A percentile compares a stretch with the other conserved stretches of the same genome.
phyloP scores from a whole-genome alignment of 257 asterid species.

The Solanum raphanifolium region DNA sequence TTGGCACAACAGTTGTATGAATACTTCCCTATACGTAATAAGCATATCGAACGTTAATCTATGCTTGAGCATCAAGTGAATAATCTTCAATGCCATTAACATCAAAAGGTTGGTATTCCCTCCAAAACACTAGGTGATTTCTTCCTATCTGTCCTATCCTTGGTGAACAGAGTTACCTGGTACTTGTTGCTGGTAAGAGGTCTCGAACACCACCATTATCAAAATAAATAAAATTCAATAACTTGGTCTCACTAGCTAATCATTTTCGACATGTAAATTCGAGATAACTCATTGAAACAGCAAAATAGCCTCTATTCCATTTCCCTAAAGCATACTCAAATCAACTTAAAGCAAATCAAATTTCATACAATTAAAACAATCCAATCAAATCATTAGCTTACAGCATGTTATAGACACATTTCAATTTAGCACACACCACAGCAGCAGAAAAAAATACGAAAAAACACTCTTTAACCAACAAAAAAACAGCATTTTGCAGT shows the following conservation, averaged over 20 bases:
- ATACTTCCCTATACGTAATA: slow-evolving; percentile 54
- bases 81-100: slow-evolving; percentile 22
- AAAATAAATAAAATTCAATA: neutral
- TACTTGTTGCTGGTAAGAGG: neutral
- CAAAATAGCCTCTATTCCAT: slow-evolving; percentile 53
- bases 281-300: slow-evolving; percentile 75
- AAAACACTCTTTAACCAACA: neutral
- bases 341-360: slow-evolving; percentile 49
- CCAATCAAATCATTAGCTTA: slow-evolving; percentile 17
- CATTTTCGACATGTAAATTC: slow-evolving; percentile 29
- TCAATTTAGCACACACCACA: neutral
- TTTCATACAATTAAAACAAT: slow-evolving; percentile 22
- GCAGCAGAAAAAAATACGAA: neutral
- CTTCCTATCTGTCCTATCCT: neutral
- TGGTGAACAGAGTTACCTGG: neutral
- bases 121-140: slow-evolving; percentile 11
- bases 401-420: neutral
- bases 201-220: neutral
- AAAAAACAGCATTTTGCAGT: neutral
- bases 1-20: slow-evolving; percentile 47
- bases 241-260: neutral
- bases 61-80: slow-evolving; percentile 61
- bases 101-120: slow-evolving; percentile 43
- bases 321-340: slow-evolving; percentile 47
- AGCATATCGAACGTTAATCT: slow-evolving; percentile 57